Evolutionary conservation across 164 flowering plant species (phyloP), one percentile per base, ranked within the genome.

Genomic region (Vitis riparia): DNA sequence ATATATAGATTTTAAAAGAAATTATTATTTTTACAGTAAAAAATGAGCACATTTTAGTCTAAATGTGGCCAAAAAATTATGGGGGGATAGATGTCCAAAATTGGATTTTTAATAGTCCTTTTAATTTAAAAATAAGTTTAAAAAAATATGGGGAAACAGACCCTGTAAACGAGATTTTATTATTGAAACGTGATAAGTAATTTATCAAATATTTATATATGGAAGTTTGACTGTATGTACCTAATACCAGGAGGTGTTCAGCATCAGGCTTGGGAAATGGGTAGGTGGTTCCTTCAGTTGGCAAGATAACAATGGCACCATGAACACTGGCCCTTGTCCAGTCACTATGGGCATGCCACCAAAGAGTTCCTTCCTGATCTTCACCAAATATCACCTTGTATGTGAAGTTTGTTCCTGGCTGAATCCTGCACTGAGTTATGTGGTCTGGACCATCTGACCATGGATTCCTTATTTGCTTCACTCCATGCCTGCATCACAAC

Each of bases 331-430:
- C 85, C 2, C 88, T 56, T 0, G 77, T 32, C 85, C 88, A 83
- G 9, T 83, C 81, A 15, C 84, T 83, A 30, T 85, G 85, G 1
- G 88, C 84, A 23, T 82, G 88, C 86, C 86, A 85, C 88, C 86
- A 85, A 0, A 85, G 63, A 1, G 84, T 84, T 6, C 87, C 87
- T 71, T 70, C 81, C 47, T 84, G 23, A 23, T 23, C 85, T 0
- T 13, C 30, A 0, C 79, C 75, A 14, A 82, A 72, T 2, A 65
- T 72, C 11, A 84, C 44, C 58, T 73, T 55, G 9, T 84, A 65
- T 0, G 66, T 74, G 75, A 79, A 82, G 47, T 51, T 77, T 59
- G 49, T 49, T 50, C 82, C 82, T 0, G 85, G 80, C 51, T 67
- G 60, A 51, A 84, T 73, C 0, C 80, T 78, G 51, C 84, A 83